Conservation (phyloP, 2,329 filamentous ascomycete species). For the Mariannaea sp. region DNA sequence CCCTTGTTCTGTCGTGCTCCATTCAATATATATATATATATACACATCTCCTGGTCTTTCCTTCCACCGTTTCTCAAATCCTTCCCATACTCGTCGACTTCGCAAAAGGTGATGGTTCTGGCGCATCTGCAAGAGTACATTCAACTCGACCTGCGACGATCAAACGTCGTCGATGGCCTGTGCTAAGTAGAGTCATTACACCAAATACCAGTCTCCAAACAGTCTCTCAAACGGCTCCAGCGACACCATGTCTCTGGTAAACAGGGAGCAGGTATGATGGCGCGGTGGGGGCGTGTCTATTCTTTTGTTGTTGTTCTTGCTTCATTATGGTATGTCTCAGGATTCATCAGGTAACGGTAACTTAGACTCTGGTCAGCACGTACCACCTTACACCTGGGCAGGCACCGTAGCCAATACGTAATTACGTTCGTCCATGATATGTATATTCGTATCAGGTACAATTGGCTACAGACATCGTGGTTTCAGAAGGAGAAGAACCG, state of each 20-base stretch:
- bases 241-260: slow-evolving; percentile 3
- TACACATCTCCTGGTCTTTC: no score
- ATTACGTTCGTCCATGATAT: no score
- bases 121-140: no score
- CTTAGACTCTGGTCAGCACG: slow-evolving; percentile 5
- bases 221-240: slow-evolving; percentile 6
- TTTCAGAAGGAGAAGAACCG: not conserved
- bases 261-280: not conserved
- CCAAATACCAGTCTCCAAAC: slow-evolving; percentile 16
- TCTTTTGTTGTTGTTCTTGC: slow-evolving; percentile 5
- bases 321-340: slow-evolving; percentile 14
- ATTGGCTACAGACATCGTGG: no score
- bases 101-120: no score
- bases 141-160: not conserved
- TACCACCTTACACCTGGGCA: no score
- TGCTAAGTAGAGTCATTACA: slow-evolving; percentile 5
- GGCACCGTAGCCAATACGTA: no score
- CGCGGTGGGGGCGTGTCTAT: not conserved
- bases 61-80: no score
- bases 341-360: slow-evolving; percentile 17
- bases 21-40: no score
- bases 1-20: no score
- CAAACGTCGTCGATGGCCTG: slow-evolving; percentile 1
- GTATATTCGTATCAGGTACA: no score
- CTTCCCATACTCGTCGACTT: not conserved